phyloP scores from a whole-genome alignment of 495 filamentous ascomycete genomes.

The Talaromyces proteolyticus region DNA sequence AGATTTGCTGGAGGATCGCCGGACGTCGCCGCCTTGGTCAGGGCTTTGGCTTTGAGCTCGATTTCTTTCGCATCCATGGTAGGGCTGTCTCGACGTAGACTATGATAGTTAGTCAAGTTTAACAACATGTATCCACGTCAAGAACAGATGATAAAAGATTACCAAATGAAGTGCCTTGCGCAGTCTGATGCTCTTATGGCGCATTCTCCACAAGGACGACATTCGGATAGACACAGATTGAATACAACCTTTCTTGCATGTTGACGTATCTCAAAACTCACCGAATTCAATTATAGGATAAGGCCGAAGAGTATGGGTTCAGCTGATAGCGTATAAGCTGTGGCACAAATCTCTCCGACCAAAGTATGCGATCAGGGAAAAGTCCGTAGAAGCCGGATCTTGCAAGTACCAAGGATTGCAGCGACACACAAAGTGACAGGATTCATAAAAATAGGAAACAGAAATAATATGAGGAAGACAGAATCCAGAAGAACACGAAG shows the following conservation, averaged over 20 bases:
- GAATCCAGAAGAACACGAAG: background rate
- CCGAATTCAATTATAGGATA: background rate
- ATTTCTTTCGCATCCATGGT: constrained; percentile 81
- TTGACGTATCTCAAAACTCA: background rate
- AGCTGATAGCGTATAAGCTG: too few relatives aligned
- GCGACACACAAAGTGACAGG: too few relatives aligned
- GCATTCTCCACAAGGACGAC: background rate
- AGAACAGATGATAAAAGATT: background rate
- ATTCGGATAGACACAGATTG: background rate
- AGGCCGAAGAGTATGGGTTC: too few relatives aligned
- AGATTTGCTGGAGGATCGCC: constrained; percentile 61
- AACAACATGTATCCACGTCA: background rate
- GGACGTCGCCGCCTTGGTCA: constrained; percentile 68
- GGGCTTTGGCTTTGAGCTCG: constrained; percentile 59
- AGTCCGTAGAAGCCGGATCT: too few relatives aligned
- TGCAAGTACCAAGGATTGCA: too few relatives aligned
- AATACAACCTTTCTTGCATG: background rate
- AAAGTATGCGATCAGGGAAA: too few relatives aligned
- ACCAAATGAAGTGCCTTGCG: background rate
- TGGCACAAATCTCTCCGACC: too few relatives aligned
- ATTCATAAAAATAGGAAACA: too few relatives aligned
- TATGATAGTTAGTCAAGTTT: background rate
- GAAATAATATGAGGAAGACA: background rate
- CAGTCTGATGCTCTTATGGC: background rate
- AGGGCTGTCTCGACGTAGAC: background rate